Base-by-base conservation (phyloP, 1,284 basidiomycete genomes). In the Pseudozyma thailandica region DNA sequence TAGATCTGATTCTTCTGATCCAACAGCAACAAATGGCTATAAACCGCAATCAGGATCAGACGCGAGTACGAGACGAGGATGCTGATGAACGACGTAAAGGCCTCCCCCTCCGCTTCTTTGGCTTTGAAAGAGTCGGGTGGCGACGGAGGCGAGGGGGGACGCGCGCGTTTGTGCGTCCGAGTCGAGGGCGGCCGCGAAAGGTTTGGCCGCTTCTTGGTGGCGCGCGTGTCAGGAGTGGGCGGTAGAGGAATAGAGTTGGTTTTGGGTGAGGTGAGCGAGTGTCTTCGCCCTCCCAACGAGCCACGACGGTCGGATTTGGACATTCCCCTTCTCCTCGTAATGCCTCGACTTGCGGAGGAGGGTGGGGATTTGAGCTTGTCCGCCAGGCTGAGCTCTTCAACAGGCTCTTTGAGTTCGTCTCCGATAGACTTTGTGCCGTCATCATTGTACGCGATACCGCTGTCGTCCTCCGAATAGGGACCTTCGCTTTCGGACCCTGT, bases 1-100 rank as follows among this genome's bases (percentile, higher is more conserved):
- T 80, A 79, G 39, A 75, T 72, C 71, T 81, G 78, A 45, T 82
- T 78, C 31, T 64, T 71, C 53, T 82, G 80, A 47, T 82, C 80
- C 8, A 82, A 57, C 42, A 82, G 62, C 39, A 82, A 51, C 33
- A 82, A 51, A 37, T 82, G 80, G 16, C 63, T 72, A 63, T 82
- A 82, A 27, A 81, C 80, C 0, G 80, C 80, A 26, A 82, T 81
- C 26, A 82, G 61, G 20, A 82, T 64, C 12, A 82, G 53, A 4
- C 80, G 73, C 26, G 78, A 71, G 47, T 82, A 82, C 6, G 65
- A 69, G 41, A 80, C 74, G 23, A 80, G 50, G 50, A 79, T 57
- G 23, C 50, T 55, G 37, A 78, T 74, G 58, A 73, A 53, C 21
- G 51, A 50, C 33, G 48, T 50, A 35, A 74, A 64, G 8, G 53